These are phyloP conservation scores for Bremia lactucae DNA, from an alignment of 352 stramenopile genomes.

Conservation along the genomic window DNA sequence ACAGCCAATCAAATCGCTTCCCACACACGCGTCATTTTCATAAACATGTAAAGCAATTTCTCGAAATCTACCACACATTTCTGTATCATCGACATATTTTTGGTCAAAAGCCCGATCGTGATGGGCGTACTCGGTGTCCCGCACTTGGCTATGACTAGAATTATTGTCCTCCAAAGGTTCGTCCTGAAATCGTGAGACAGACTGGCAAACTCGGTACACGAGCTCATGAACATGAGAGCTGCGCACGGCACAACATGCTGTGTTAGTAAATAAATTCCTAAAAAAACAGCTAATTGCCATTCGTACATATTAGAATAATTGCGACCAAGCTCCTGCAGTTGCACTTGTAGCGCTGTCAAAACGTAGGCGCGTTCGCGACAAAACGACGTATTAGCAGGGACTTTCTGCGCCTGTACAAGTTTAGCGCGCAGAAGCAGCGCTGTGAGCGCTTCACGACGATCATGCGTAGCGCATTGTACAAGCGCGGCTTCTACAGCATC, in stretches of 20 bases:
- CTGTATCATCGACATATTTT: conserved; percentile 8
- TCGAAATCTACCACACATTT: conserved; percentile 11
- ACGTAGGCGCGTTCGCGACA: conserved; percentile 9
- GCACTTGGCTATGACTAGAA: no score
- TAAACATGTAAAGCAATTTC: conserved; percentile 13
- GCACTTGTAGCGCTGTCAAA: conserved; percentile 19
- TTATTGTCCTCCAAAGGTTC: no score
- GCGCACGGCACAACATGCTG: conserved; percentile 4
- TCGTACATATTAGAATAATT: conserved; percentile 27
- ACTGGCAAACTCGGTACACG: conserved; percentile 23
- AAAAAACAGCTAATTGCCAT: background rate
- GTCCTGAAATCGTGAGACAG: no score
- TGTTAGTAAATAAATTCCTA: background rate
- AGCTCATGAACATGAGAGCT: conserved; percentile 33
- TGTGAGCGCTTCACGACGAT: conserved; percentile 16
- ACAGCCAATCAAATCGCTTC: conserved; percentile 12
- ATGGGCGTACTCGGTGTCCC: no score
- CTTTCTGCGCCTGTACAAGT: conserved; percentile 16
- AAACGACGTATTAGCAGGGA: conserved; percentile 3
- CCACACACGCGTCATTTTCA: conserved; percentile 1
- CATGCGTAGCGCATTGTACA: conserved; percentile 12
- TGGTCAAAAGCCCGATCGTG: conserved; percentile 15
- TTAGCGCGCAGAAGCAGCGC: conserved; percentile 21
- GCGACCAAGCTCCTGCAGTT: conserved; percentile 19
- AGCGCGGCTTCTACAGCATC: conserved; percentile 16